Conservation (phyloP, 495 filamentous ascomycete species). For the Aspergillus nanangensis region DNA sequence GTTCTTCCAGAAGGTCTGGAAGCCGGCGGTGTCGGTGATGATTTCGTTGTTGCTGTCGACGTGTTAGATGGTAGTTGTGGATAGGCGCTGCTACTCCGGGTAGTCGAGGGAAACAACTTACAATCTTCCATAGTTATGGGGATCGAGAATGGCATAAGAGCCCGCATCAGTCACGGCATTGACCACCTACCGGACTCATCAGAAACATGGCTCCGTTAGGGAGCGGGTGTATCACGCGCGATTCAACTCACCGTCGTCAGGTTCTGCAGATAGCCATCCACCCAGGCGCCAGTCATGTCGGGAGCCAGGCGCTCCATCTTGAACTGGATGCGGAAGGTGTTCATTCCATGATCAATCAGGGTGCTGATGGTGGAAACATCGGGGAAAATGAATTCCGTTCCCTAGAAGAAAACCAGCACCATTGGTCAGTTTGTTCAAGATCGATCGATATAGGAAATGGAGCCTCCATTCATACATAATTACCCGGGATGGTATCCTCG, state of each 20-base stretch:
- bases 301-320: conserved; percentile 67
- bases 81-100: conserved; percentile 21
- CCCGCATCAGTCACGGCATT: conserved; percentile 58
- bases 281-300: conserved; percentile 36
- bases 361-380: conserved; percentile 49
- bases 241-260: conserved; percentile 34
- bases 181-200: conserved; percentile 41
- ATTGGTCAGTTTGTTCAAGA: neutral
- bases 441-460: neutral
- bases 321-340: conserved; percentile 66
- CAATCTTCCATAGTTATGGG: conserved; percentile 66
- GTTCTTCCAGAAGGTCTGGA: conserved; percentile 60
- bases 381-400: conserved; percentile 59
- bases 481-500: conserved; percentile 40
- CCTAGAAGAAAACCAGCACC: conserved; percentile 42
- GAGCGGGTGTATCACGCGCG: neutral
- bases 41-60: conserved; percentile 51
- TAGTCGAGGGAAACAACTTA: conserved; percentile 10
- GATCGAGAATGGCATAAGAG: conserved; percentile 61
- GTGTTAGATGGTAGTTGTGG: no score
- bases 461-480: neutral
- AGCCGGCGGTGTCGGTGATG: conserved; percentile 56
- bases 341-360: conserved; percentile 60
- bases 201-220: neutral
- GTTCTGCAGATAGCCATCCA: conserved; percentile 36